Evolutionary conservation across 2,329 filamentous ascomycete species (phyloP).

Genomic region (Daldinia sp.): DNA sequence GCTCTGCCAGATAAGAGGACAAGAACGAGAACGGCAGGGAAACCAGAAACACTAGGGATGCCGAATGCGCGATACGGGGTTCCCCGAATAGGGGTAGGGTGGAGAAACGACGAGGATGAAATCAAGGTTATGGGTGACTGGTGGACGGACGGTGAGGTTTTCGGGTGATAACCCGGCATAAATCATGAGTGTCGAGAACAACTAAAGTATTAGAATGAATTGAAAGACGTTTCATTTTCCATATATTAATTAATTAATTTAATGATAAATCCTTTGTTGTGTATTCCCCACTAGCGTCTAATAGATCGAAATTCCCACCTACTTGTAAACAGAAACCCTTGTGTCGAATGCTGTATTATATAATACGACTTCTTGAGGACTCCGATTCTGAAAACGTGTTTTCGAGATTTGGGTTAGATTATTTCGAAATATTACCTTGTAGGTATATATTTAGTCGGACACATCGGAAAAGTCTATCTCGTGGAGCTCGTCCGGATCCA

Average conservation of each 20-base stretch:
- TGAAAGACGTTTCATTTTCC: too few relatives aligned
- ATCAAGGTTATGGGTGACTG: background rate
- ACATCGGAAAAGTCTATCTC: constrained; percentile 53
- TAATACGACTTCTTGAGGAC: too few relatives aligned
- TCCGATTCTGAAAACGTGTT: background rate
- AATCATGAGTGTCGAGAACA: too few relatives aligned
- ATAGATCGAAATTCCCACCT: background rate
- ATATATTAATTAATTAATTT: background rate
- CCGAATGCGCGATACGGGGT: constrained; percentile 41
- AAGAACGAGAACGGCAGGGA: background rate
- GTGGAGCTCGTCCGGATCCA: constrained; percentile 54
- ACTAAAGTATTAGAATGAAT: background rate
- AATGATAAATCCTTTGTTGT: background rate
- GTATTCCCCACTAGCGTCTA: background rate
- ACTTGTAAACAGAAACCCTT: background rate
- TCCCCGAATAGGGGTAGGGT: constrained; percentile 42
- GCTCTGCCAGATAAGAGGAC: too few relatives aligned
- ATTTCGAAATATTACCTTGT: background rate
- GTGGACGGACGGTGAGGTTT: constrained; percentile 4
- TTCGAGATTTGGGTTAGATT: too few relatives aligned
- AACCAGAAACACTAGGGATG: constrained; percentile 32
- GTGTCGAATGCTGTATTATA: background rate
- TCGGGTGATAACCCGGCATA: background rate
- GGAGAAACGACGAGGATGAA: constrained; percentile 23
- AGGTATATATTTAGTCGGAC: constrained; percentile 28